phyloP scores from a whole-genome alignment of 2,329 filamentous ascomycete species.

The Cytospora mali region DNA sequence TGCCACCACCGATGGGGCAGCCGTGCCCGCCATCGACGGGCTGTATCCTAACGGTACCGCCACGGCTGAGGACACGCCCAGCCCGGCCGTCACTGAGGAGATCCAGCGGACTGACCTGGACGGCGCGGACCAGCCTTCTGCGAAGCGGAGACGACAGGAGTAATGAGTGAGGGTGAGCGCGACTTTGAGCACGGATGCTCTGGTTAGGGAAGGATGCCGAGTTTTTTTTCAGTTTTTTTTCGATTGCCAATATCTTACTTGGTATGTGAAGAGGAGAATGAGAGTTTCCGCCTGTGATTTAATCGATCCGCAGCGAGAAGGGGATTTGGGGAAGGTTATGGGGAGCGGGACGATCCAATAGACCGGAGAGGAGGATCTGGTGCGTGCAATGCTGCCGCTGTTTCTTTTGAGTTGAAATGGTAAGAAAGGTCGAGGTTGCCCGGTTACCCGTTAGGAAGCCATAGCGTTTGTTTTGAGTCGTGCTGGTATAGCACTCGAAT shows the following conservation, averaged over 20 bases:
- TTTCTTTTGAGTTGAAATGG: background rate
- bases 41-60: slow-evolving; percentile 28
- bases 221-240: background rate
- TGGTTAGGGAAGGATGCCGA: background rate
- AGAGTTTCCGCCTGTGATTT: background rate
- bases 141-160: slow-evolving; percentile 38
- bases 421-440: background rate
- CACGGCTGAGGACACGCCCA: slow-evolving; percentile 44
- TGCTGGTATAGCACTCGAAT: background rate
- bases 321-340: background rate
- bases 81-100: slow-evolving; percentile 54
- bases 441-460: too few relatives aligned
- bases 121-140: slow-evolving; percentile 33
- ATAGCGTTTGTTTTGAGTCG: background rate
- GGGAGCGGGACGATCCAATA: background rate
- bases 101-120: slow-evolving; percentile 48
- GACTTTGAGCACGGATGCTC: background rate
- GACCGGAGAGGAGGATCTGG: background rate
- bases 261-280: background rate
- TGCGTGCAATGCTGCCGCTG: background rate
- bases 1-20: background rate
- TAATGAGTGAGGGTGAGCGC: slow-evolving; percentile 22
- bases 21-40: slow-evolving; percentile 18
- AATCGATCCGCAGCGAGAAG: background rate
- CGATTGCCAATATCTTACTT: background rate